Conservation (phyloP, 495 filamentous ascomycete genomes). For the Tuber calosporum region DNA sequence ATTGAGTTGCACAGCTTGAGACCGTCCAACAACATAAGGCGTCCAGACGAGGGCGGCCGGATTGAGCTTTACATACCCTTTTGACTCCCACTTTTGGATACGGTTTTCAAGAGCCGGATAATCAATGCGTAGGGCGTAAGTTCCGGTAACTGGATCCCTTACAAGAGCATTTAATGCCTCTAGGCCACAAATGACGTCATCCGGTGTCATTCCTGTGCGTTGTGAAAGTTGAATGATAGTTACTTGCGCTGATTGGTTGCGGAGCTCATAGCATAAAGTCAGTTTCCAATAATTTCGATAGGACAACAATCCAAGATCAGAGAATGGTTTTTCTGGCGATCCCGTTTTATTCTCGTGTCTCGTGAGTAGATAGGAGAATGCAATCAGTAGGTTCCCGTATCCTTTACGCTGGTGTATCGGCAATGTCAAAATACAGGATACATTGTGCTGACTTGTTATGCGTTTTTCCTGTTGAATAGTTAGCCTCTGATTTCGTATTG, state of each 20-base stretch:
- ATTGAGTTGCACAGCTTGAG: conserved; percentile 63
- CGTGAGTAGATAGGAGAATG: conserved; percentile 95
- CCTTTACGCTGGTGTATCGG: conserved; percentile 96
- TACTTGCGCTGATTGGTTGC: conserved; percentile 58
- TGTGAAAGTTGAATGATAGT: conserved; percentile 62
- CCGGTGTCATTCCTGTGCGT: conserved; percentile 88
- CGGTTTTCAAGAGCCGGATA: conserved; percentile 73
- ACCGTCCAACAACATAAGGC: conserved; percentile 93
- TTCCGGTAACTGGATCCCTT: conserved; percentile 76
- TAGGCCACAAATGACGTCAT: conserved; percentile 88
- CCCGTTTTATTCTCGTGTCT: conserved; percentile 89
- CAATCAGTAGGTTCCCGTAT: conserved; percentile 91
- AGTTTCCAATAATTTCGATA: conserved; percentile 96
- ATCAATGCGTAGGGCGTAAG: conserved; percentile 83
- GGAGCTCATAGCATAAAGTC: conserved; percentile 72
- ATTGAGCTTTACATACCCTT: conserved; percentile 78
- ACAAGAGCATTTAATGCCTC: conserved; percentile 84
- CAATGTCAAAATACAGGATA: conserved; percentile 91
- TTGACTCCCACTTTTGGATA: conserved; percentile 76
- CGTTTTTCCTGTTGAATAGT: conserved; percentile 62
- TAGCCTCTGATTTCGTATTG: neutral
- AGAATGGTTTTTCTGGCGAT: conserved; percentile 93
- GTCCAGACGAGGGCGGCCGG: conserved; percentile 81
- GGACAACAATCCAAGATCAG: conserved; percentile 93
- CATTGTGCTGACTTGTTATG: conserved; percentile 89